Evolutionary conservation across 495 filamentous ascomycete genomes (phyloP).

Genomic region (Hypoxylon fuscum): DNA sequence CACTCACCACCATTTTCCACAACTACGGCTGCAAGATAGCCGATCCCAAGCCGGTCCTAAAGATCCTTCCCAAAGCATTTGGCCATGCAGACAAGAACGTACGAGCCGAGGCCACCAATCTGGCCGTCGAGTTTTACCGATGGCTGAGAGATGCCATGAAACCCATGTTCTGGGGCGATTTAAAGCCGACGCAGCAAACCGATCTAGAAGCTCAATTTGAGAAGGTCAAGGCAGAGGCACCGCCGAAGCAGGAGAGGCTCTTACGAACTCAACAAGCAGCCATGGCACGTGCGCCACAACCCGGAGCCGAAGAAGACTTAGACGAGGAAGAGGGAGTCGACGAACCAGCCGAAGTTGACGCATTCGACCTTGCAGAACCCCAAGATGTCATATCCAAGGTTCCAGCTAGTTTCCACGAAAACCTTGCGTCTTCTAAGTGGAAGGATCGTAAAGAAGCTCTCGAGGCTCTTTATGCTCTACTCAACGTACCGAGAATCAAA

Average conservation of each 20-base stretch:
- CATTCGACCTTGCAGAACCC: constrained; percentile 88
- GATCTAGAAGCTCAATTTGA: constrained; percentile 96
- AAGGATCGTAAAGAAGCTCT: constrained; percentile 96
- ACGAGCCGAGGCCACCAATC: constrained; percentile 88
- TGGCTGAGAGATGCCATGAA: constrained; percentile 99
- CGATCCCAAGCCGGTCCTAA: constrained; percentile 95
- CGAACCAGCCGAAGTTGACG: constrained; percentile 77
- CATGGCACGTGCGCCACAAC: constrained; percentile 70
- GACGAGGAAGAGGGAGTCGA: constrained; percentile 70
- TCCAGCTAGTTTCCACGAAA: constrained; percentile 81
- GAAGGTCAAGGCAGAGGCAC: constrained; percentile 83
- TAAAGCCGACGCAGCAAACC: constrained; percentile 94
- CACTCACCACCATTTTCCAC: constrained; percentile 84
- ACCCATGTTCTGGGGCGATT: constrained; percentile 92
- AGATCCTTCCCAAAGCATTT: constrained; percentile 88
- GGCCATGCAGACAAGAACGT: constrained; percentile 99
- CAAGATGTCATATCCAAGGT: constrained; percentile 88
- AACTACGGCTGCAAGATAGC: constrained; percentile 96
- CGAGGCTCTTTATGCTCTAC: constrained; percentile 76
- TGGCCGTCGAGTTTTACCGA: constrained; percentile 93
- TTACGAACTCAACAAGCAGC: constrained; percentile 88
- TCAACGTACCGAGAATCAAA: constrained; percentile 92
- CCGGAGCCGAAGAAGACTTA: constrained; percentile 63
- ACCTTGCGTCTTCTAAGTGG: constrained; percentile 91
- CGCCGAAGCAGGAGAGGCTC: constrained; percentile 91